phyloP scores from a whole-genome alignment of 768 basidiomycete genomes.

The Termitomyces sp. region DNA sequence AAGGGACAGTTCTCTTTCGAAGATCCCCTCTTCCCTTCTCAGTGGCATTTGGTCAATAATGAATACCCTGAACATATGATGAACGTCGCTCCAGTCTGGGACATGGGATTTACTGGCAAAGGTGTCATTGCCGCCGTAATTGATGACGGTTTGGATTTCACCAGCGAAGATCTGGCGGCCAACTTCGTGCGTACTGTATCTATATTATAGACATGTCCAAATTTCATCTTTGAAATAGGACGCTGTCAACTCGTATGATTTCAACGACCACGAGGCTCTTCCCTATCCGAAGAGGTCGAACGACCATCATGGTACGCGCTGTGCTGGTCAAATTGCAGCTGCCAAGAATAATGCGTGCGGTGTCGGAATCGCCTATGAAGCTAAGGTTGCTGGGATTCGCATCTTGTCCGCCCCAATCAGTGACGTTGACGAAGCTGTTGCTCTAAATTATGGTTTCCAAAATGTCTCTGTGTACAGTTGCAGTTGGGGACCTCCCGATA shows the following conservation, averaged over 20 bases:
- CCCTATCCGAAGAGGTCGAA: conserved; percentile 83
- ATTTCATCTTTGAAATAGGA: conserved; percentile 41
- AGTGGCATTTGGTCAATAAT: conserved; percentile 97
- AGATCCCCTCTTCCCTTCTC: conserved; percentile 79
- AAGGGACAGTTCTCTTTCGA: conserved; percentile 60
- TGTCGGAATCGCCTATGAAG: conserved; percentile 86
- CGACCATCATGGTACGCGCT: conserved; percentile 96
- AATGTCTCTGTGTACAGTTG: conserved; percentile 91
- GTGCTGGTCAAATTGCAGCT: conserved; percentile 95
- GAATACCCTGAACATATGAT: conserved; percentile 77
- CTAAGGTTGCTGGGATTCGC: conserved; percentile 91
- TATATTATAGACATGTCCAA: not conserved
- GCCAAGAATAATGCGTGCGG: conserved; percentile 91
- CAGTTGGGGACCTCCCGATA: conserved; percentile 97
- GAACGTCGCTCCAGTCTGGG: conserved; percentile 94
- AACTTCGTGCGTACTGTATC: conserved; percentile 77
- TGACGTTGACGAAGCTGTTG: conserved; percentile 91
- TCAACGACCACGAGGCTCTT: conserved; percentile 85
- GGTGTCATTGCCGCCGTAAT: conserved; percentile 85
- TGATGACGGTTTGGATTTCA: conserved; percentile 93
- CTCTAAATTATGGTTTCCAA: conserved; percentile 91
- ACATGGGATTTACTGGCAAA: conserved; percentile 80
- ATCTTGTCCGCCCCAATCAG: conserved; percentile 92
- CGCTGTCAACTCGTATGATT: conserved; percentile 88
- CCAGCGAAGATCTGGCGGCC: conserved; percentile 75